Evolutionary conservation across 164 flowering plant species (phyloP), one percentile per base, ranked within the genome.

Genomic region (Cinnamomum chago): DNA sequence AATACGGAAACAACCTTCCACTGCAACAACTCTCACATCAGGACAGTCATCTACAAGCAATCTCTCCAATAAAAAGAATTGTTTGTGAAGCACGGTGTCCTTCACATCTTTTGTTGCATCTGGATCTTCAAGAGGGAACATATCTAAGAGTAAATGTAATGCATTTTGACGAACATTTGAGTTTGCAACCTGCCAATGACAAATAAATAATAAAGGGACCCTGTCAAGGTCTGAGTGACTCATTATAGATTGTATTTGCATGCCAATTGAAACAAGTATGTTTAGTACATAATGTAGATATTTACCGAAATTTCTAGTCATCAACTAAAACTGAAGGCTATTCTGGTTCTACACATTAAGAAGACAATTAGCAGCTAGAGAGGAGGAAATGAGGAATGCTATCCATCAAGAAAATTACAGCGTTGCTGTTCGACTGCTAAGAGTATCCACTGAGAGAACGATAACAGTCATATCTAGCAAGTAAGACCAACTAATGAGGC

Each of bases 101-200:
- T 90, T 90, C 33, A 58, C 89, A 77, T 96, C 98, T 83, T 91
- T 96, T 28, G 92, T 92, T 40, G 97, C 78, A 82, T 88, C 94
- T 75, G 99, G 98, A 81, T 96, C 97, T 85, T 96, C 98, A 72
- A 96, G 86, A 67, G 99, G 99, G 78, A 96, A 96, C 83, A 94
- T n/a, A 74, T 96, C 99, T 62, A 96, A 67, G 65, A 96, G 91
- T 73, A 96, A 85, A 83, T 91, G 91, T 84, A 96, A 79, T 58
- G 99, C 93, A 86, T 96, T 96, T 68, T 87, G 89, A 55, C 98
- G 97, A 76, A 94, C 98, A 86, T 92, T 90, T 62, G 97, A 91
- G 84, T 94, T 96, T 74, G 99, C 94, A 79, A 86, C 98, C 98
- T 96, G 92, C 62, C 74, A 75, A 72, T 25, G 70, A 66, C 70